A percentile compares a stretch with the other conserved stretches of the same genome.
phyloP scores from a whole-genome alignment of 768 basidiomycete species.

The Collybiopsis luxurians region DNA sequence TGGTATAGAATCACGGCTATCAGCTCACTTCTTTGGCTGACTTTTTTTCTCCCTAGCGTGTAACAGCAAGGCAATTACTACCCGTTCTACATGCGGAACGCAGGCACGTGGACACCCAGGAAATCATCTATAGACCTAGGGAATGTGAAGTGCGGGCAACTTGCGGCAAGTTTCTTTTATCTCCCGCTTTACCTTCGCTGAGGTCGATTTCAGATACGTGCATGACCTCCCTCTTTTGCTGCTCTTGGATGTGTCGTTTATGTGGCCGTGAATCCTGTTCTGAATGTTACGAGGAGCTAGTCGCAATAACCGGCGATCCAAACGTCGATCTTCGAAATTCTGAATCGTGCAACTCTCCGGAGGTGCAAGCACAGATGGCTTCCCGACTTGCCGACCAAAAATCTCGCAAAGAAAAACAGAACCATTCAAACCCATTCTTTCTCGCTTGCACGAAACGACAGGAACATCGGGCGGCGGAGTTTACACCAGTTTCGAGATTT shows the following conservation, averaged over 20 bases:
- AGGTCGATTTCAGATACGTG: conserved; percentile 69
- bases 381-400: conserved; percentile 49
- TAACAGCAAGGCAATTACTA: conserved; percentile 65
- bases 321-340: neutral
- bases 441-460: conserved; percentile 67
- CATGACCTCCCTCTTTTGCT: conserved; percentile 89
- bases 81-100: conserved; percentile 65
- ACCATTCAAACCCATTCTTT: conserved; percentile 71
- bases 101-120: conserved; percentile 51
- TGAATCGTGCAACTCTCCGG: neutral
- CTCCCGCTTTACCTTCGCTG: conserved; percentile 8
- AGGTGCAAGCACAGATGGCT: neutral
- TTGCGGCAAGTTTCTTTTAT: conserved; percentile 56
- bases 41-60: conserved; percentile 39
- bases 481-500: conserved; percentile 82
- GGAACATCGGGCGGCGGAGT: conserved; percentile 65
- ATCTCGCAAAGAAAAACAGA: conserved; percentile 54
- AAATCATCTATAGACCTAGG: conserved; percentile 68
- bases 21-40: neutral
- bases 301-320: conserved; percentile 34
- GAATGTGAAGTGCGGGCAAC: conserved; percentile 84
- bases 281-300: conserved; percentile 74
- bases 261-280: conserved; percentile 91
- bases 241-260: conserved; percentile 85
- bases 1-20: conserved; percentile 39